phyloP scores from a whole-genome alignment of 176 grass and related monocot genomes.

The Elymus sibiricus region DNA sequence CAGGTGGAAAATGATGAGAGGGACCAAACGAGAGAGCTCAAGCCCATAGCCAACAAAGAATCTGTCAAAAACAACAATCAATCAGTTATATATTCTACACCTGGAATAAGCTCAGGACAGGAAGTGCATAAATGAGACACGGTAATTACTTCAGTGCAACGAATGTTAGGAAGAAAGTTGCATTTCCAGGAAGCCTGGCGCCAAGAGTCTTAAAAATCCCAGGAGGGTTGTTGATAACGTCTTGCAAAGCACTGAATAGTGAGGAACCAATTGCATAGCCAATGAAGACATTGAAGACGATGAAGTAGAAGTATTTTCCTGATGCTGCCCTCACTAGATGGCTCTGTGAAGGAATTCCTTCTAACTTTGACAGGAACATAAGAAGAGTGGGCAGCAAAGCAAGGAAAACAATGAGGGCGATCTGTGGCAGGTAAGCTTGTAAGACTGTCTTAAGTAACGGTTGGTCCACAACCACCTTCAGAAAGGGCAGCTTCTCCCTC shows the following conservation, averaged over 20 bases:
- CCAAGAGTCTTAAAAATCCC: constrained; percentile 39
- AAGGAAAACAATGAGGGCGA: constrained; percentile 80
- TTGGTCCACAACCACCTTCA: constrained; percentile 67
- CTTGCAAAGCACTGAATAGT: constrained; percentile 41
- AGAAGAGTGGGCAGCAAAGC: constrained; percentile 75
- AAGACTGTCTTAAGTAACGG: constrained; percentile 54
- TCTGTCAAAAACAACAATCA: constrained; percentile 41
- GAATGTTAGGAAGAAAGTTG: constrained; percentile 89
- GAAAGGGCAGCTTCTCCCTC: constrained; percentile 60
- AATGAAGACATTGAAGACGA: constrained; percentile 93
- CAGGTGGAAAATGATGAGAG: constrained; percentile 89
- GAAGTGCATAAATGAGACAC: not conserved
- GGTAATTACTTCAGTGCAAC: constrained; percentile 84
- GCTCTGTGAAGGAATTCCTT: constrained; percentile 66
- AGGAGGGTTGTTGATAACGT: constrained; percentile 23
- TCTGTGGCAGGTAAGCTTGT: constrained; percentile 83
- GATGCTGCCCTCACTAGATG: constrained; percentile 63
- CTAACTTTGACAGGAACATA: constrained; percentile 74
- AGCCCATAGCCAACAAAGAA: constrained; percentile 97
- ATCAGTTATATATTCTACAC: constrained; percentile 12
- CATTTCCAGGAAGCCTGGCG: constrained; percentile 52
- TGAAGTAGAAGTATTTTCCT: constrained; percentile 95
- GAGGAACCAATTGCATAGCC: constrained; percentile 40
- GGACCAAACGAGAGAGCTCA: constrained; percentile 83
- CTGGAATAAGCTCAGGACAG: not conserved